Evolutionary conservation across 2,329 filamentous ascomycete genomes (phyloP), one percentile per base, ranked within the genome.

Genomic region (Sarocladium oryzae): DNA sequence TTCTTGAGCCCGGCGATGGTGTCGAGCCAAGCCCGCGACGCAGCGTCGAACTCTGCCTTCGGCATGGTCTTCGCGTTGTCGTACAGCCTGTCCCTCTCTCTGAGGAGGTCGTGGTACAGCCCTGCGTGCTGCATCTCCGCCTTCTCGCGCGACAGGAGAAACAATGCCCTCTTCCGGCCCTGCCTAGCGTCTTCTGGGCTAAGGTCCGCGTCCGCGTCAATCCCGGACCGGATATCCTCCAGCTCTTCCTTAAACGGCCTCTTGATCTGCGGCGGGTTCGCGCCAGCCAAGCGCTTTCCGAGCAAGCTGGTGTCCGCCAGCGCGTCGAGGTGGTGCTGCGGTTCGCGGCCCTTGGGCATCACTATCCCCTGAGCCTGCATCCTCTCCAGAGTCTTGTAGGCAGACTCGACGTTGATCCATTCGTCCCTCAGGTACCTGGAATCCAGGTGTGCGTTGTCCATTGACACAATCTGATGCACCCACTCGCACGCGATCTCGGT

Each of bases 401-500:
- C 63, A 37, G 76, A 77, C 51, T 74, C 69, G 9, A 70, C 24
- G 51, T 82, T 73, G 21, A 84, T 66, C 59, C 61, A 63, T 24
- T 66, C 63, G 50, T 79, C 77, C 35, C 79, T 74, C 16, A 69
- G 60, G 36, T 65, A 55, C 18, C 32, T 23, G 5, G 30, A 20
- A 10, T 49, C 30, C 30, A 49, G 10, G 21, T 49, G 20, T 3
- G 30, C 33, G 24, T 36, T 49, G 18, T 49, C 33, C 13, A 52
- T 56, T 37, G 62, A 56, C 16, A 76, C 81, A 9, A 90, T 67
- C 60, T 88, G 79, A 36, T 74, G 71, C 3, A 85, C 66, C 59
- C 75, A 78, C 4, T 84, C 75, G 50, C 77, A 78, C n/a, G 74
- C 64, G 3, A 86, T 66, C 56, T 89, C 84, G 2, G 78, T 72